phyloP scores from a whole-genome alignment of 257 asterid species.

The Henckelia pumila region DNA sequence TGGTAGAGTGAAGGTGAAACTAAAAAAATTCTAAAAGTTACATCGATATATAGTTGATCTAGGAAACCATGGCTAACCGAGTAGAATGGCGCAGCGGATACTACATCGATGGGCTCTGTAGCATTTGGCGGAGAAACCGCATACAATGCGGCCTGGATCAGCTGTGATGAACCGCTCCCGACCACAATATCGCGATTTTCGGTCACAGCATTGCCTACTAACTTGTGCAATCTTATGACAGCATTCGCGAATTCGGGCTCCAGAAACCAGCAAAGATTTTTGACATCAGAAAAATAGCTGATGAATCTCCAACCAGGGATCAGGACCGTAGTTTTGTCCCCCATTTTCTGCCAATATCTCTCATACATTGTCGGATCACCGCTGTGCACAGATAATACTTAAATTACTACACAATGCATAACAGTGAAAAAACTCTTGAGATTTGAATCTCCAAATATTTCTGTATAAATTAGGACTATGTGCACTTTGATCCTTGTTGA shows the following conservation, averaged over 20 bases:
- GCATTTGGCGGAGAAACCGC: conserved; percentile 65
- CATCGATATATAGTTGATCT: too few relatives aligned
- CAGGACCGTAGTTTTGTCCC: conserved; percentile 61
- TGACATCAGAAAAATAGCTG: conserved; percentile 76
- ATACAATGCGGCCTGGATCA: conserved; percentile 76
- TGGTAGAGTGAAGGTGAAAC: not conserved
- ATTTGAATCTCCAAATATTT: too few relatives aligned
- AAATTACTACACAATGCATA: not conserved
- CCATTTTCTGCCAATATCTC: conserved; percentile 68
- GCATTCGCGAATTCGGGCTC: conserved; percentile 71
- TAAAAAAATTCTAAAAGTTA: too few relatives aligned
- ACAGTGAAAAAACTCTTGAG: not conserved
- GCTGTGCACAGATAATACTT: conserved; percentile 32
- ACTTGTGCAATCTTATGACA: conserved; percentile 58
- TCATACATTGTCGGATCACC: conserved; percentile 98
- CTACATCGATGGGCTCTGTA: conserved; percentile 66
- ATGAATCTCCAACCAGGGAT: conserved; percentile 89
- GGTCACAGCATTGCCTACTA: conserved; percentile 77
- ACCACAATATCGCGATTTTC: conserved; percentile 75
- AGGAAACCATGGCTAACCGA: conserved; percentile 48
- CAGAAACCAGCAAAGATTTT: conserved; percentile 77
- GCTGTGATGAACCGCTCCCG: conserved; percentile 94
- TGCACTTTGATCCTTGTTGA: not conserved
- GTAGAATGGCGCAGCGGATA: conserved; percentile 91
- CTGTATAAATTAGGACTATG: too few relatives aligned